Conservation (phyloP, 2,329 filamentous ascomycete genomes). For the Scorias spongiosa region DNA sequence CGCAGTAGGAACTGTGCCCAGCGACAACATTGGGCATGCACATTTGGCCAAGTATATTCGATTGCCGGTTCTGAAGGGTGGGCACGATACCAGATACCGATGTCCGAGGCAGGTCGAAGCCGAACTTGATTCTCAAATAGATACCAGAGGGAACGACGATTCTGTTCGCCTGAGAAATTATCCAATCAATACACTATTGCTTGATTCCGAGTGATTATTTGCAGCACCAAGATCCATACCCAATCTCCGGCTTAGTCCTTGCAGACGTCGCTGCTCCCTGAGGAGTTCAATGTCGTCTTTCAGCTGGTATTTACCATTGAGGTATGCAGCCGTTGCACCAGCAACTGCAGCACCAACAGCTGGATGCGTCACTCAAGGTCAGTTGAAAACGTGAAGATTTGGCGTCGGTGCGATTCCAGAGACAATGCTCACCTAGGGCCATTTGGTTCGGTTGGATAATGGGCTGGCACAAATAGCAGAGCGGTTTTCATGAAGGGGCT, state of each 20-base stretch:
- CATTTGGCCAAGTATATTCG: slow-evolving; percentile 41
- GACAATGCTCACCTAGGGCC: too few relatives aligned
- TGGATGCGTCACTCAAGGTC: too few relatives aligned
- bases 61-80: slow-evolving; percentile 22
- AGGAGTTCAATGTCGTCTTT: slow-evolving; percentile 42
- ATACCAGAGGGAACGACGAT: slow-evolving; percentile 49
- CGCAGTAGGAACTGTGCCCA: slow-evolving; percentile 47
- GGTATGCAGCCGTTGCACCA: slow-evolving; percentile 29
- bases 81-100: slow-evolving; percentile 53
- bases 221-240: too few relatives aligned
- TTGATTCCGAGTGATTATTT: too few relatives aligned
- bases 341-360: background rate
- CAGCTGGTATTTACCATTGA: slow-evolving; percentile 55
- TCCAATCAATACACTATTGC: too few relatives aligned
- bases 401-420: too few relatives aligned
- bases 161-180: slow-evolving; percentile 29
- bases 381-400: too few relatives aligned
- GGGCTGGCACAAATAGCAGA: too few relatives aligned
- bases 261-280: background rate
- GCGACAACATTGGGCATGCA: slow-evolving; percentile 41
- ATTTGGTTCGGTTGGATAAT: too few relatives aligned
- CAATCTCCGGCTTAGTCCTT: too few relatives aligned
- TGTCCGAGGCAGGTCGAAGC: slow-evolving; percentile 19
- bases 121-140: slow-evolving; percentile 38
- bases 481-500: too few relatives aligned